These are phyloP conservation scores for Chrysoporthe cubensis DNA, from an alignment of 2,329 filamentous ascomycete genomes.

Conservation along the genomic window DNA sequence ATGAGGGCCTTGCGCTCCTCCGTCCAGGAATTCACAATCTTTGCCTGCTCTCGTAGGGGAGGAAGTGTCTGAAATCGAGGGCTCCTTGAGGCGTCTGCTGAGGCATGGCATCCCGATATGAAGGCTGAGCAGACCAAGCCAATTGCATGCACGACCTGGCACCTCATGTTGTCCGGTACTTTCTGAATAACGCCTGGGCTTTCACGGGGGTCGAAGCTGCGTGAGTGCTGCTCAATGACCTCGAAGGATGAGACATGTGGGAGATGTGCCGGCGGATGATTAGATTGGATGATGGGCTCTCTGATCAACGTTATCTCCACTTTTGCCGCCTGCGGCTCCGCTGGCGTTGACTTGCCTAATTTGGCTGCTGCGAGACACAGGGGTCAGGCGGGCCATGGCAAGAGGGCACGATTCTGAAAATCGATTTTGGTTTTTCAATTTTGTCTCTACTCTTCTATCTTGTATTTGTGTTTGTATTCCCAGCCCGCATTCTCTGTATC, in stretches of 20 bases:
- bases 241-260: neutral
- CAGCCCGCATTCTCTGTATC: no score
- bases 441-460: no score
- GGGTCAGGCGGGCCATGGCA: neutral
- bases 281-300: neutral
- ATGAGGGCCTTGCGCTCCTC: conserved; percentile 46
- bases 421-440: no score
- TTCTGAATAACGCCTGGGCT: neutral
- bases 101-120: conserved; percentile 3
- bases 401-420: neutral
- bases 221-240: neutral
- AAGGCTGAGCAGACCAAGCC: conserved; percentile 14
- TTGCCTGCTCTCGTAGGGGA: conserved; percentile 47
- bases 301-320: neutral
- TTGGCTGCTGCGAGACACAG: neutral
- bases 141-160: neutral
- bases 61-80: conserved; percentile 46
- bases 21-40: conserved; percentile 49
- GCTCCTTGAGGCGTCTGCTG: conserved; percentile 27
- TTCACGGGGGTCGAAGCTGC: neutral
- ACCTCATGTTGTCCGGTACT: neutral
- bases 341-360: neutral
- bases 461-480: no score
- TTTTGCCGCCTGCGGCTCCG: neutral
- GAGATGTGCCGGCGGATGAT: neutral